Base-by-base conservation (phyloP, 306 rosid species). In the Fragaria ananassa region DNA sequence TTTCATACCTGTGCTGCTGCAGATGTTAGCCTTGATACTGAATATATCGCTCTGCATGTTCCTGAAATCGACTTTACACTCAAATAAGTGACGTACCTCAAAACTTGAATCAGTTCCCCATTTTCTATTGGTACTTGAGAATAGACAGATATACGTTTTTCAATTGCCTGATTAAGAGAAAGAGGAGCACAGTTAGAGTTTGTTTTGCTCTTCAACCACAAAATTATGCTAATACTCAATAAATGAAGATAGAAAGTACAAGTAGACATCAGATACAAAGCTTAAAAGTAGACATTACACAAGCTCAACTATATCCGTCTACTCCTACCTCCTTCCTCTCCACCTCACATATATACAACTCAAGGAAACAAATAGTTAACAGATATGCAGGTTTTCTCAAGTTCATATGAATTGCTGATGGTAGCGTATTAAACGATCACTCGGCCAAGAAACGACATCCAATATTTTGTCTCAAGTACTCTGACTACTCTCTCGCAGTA, bases 1-100 rank as follows among this genome's bases (percentile, higher is more conserved):
- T 90, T 85, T 95, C 97, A 76, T 95, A 95, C 91, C 99, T 95
- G 97, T 73, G 85, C 97, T 95, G 96, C 97, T 87, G 88, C 80
- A 90, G 83, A 86, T 80, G 93, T 95, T 90, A 95, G 92, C 83
- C 77, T 83, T 80, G 83, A 74, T 76, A 61, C 81, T 81, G 72
- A 73, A 61, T 51, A 71, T 62, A 68, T 46, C 34, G 58, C 68
- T 70, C 56, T 41, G 66, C 71, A 50, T 44, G 63, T 85, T 84
- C 60, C 77, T 41, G 68, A 70, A 67, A 51, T 39, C 65, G 3
- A 19, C 67, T 23, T 5, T 31, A 49, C 37, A 70, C 75, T 76
- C 37, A 74, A 74, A 63, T n/a, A 81, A 79, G 80, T 57, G 78
- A 76, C 47, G 89, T 81, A 95, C 98, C 97, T 95, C 79, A 95